These are phyloP conservation scores for Tetraselmis striata DNA, from an alignment of 139 green algal genomes.

Conservation along the genomic window DNA sequence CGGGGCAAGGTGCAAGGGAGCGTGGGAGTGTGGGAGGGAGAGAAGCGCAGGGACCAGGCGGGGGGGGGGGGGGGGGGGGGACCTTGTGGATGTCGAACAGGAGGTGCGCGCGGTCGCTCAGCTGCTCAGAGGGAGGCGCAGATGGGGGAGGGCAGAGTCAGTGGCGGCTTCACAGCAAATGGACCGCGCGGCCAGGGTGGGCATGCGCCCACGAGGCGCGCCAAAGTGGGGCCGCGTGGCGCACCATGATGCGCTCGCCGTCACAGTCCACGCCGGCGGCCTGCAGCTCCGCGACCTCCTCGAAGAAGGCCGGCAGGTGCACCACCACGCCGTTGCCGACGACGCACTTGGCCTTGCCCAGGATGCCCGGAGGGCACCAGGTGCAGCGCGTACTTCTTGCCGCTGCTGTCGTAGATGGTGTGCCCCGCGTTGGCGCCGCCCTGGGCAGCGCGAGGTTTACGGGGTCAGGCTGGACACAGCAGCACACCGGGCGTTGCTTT, in stretches of 20 bases:
- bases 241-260: constrained; percentile 6
- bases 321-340: constrained; percentile 97
- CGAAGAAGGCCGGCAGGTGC: constrained; percentile 88
- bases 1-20: too few species aligned
- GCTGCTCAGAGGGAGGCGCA: constrained; percentile 44
- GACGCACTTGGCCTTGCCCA: constrained; percentile 87
- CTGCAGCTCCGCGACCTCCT: constrained; percentile 78
- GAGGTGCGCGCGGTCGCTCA: constrained; percentile 81
- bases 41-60: too few species aligned
- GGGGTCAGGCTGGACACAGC: too few species aligned
- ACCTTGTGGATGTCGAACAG: constrained; percentile 97
- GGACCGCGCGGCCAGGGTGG: too few species aligned
- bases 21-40: too few species aligned
- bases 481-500: too few species aligned
- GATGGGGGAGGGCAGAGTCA: constrained; percentile 19
- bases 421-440: constrained; percentile 97
- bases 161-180: too few species aligned
- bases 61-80: too few species aligned
- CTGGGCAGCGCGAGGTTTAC: too few species aligned
- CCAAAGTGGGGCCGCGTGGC: background rate
- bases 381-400: constrained; percentile 97
- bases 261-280: constrained; percentile 36
- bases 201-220: too few species aligned
- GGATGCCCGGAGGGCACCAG: constrained; percentile 93
- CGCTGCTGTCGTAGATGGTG: constrained; percentile 95